Conservation (phyloP, 257 asterid species). For the Primulina tabacum region DNA sequence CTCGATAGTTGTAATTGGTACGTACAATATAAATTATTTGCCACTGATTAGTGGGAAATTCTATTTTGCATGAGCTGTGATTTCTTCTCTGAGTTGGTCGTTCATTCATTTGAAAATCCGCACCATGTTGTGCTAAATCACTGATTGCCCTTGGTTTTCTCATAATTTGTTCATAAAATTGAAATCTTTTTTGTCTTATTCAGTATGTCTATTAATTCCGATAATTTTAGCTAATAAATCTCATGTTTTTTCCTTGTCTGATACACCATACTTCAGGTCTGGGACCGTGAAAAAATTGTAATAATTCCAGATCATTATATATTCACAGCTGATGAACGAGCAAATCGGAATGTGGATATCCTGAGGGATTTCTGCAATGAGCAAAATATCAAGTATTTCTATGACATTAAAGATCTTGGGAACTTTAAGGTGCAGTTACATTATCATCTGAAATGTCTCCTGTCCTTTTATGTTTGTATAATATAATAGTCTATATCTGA, state of each 20-base stretch:
- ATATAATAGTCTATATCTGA: slow-evolving; percentile 14
- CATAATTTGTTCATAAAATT: not conserved
- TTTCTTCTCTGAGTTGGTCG: not conserved
- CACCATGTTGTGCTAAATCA: not conserved
- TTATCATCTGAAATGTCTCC: not conserved
- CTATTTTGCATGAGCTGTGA: not conserved
- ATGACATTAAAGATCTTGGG: slow-evolving; percentile 87
- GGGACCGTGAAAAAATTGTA: slow-evolving; percentile 94
- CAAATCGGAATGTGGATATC: slow-evolving; percentile 93
- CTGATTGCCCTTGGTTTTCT: not conserved
- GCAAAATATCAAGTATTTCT: slow-evolving; percentile 87
- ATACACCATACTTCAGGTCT: slow-evolving; percentile 44
- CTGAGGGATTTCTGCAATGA: slow-evolving; percentile 88
- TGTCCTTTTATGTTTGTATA: slow-evolving; percentile 11
- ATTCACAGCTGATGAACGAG: slow-evolving; percentile 91
- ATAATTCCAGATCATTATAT: slow-evolving; percentile 92
- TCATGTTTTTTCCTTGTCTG: slow-evolving; percentile 16
- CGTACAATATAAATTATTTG: not conserved
- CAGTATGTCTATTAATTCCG: not conserved
- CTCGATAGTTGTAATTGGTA: not conserved
- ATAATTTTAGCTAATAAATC: not conserved
- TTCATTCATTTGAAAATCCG: no score
- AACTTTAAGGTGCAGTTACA: slow-evolving; percentile 63
- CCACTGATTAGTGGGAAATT: not conserved
- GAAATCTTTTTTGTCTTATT: not conserved